Evolutionary conservation across 2,329 filamentous ascomycete species (phyloP), one percentile per base, ranked within the genome.

Genomic region (Keithomyces neogunnii): DNA sequence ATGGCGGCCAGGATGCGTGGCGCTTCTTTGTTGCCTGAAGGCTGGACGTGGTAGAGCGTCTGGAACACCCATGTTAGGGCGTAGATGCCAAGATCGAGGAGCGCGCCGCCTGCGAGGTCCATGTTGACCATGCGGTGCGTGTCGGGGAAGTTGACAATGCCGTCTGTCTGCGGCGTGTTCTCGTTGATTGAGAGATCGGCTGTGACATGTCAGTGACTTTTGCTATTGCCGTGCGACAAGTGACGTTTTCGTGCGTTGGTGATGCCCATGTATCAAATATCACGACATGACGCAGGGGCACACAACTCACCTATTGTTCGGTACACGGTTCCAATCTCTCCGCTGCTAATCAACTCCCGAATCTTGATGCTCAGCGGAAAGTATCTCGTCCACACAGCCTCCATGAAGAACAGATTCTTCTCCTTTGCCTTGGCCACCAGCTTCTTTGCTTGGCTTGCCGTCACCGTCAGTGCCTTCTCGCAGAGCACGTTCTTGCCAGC

Each of bases 61-160:
- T 95, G 89, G 77, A 92, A 95, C 47, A 93, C 79, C 90, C 90
- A 96, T 33, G 89, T 95, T 55, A 96, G 71, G 45, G 88, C 82
- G 73, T 96, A 96, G 67, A 96, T 86, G 55, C 90, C 90, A 52
- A 96, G 74, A 67, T 96, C 90, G 48, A 96, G 77, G 50, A 95
- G 73, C 2, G 85, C 86, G 49, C 90, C 90, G 32, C 90, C 90
- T 0, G 89, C 90, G 44, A 96, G 76, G 61, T 91, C 85, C 26
- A 77, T 76, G 68, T 95, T 95, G 56, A 95, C 75, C 77, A 95
- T 90, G 49, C 90, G 84, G 71, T 90, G 76, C 48, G 76, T 72
- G 60, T 83, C 77, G 40, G 77, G 73, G 53, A 77, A 80, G 58
- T 74, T 80, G 50, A 80, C 72, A 51, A 75, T 67, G 52, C 72